Base-by-base conservation (phyloP, 768 basidiomycete genomes). In the Gymnopilus dilepis region DNA sequence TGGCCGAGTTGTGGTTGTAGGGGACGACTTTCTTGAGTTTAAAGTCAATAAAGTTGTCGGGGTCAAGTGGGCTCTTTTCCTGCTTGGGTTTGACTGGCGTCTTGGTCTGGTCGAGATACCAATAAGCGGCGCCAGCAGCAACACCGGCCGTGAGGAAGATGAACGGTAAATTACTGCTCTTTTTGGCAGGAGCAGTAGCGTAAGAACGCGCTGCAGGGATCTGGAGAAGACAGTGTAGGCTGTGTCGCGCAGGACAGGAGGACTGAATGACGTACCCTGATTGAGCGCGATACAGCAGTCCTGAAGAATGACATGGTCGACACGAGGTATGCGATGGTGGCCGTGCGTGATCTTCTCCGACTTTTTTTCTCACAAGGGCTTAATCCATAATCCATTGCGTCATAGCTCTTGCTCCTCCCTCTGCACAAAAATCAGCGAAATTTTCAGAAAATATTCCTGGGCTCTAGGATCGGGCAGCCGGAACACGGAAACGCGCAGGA, bases 1-100 rank as follows among this genome's bases (percentile, higher is more conserved):
- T 86, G 31, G 92, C 81, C 13, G 94, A 91, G 77, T 99, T 97
- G 84, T 98, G 91, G 84, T 97, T 99, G 82, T 97, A 97, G 0
- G 89, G 89, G 61, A 87, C 78, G 61, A 94, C 74, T 70, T 87
- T 86, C 74, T 91, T 91, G 69, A 99, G 86, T 72, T 87, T 88
- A 76, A 97, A 90, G 72, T 93, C 86, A 52, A 87, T 75, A 69
- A 89, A 94, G 65, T 88, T 86, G 60, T 91, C 77, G 7, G 91
- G 85, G 71, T 92, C 89, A 24, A 95, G 82, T 12, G 89, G 86
- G 65, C 88, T 90, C 71, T 86, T 88, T 70, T 85, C 78, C 63
- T 83, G 84, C 70, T 74, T 77, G 56, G 71, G 75, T 67, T 73
- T 73, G 66, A 50, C 67, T 5, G 60, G 68, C 8, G 45, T 41